These are phyloP conservation scores for Capsicum baccatum DNA, from an alignment of 257 asterid species.

Conservation along the genomic window DNA sequence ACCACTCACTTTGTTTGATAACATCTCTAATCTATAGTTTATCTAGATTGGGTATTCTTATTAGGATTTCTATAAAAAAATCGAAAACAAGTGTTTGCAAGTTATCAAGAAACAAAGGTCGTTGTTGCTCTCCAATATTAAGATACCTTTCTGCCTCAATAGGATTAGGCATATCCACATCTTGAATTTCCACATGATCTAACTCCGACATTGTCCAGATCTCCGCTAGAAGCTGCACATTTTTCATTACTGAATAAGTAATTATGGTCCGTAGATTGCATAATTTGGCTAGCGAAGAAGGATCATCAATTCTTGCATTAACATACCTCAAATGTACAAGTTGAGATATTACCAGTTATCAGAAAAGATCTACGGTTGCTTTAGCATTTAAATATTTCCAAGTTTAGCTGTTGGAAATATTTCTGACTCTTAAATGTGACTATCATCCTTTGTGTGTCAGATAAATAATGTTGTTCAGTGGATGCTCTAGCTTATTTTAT, in stretches of 20 bases:
- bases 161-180: too few relatives aligned
- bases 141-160: too few relatives aligned
- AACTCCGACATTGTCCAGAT: background rate
- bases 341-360: too few relatives aligned
- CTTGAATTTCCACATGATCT: background rate
- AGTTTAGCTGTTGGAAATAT: background rate
- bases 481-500: background rate
- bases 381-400: too few relatives aligned
- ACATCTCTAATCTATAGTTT: background rate
- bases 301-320: background rate
- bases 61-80: background rate
- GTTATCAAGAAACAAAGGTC: background rate
- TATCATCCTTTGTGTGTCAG: background rate
- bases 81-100: background rate
- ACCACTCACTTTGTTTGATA: background rate
- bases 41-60: background rate
- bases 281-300: background rate
- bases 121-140: too few relatives aligned
- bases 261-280: background rate
- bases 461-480: background rate
- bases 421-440: slow-evolving; percentile 1
- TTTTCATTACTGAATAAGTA: background rate
- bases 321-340: fast-evolving
- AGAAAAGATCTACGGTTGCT: too few relatives aligned
- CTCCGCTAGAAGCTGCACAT: background rate